Percentiles rank a stretch among this genome's conserved stretches.
phyloP scores from a whole-genome alignment of 768 basidiomycete species.

The Lactarius vividus region DNA sequence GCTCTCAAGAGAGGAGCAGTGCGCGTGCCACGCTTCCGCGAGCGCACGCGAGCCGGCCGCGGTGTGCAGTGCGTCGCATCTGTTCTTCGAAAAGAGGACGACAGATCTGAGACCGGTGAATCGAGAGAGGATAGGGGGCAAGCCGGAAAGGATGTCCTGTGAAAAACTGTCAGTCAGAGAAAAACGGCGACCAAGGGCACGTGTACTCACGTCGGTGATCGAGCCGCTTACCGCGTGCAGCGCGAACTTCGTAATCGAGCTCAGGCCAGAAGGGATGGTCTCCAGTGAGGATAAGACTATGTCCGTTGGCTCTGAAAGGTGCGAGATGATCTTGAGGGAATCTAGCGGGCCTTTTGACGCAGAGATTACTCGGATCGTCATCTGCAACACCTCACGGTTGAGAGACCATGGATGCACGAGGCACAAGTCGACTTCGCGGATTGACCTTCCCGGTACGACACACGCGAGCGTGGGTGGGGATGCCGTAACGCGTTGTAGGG shows the following conservation, averaged over 20 bases:
- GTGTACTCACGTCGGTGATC: conserved; percentile 28
- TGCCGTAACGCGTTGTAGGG: conserved; percentile 31
- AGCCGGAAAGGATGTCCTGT: conserved; percentile 31
- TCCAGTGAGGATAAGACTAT: conserved; percentile 29
- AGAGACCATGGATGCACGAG: conserved; percentile 32
- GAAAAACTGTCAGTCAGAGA: conserved; percentile 1
- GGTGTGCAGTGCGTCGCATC: conserved; percentile 28
- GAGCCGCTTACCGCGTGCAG: conserved; percentile 32
- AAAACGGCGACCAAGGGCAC: no score
- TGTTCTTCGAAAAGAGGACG: conserved; percentile 31
- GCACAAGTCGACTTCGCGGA: conserved; percentile 32
- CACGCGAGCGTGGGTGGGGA: conserved; percentile 31
- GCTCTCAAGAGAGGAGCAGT: conserved; percentile 31
- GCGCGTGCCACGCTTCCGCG: conserved; percentile 28
- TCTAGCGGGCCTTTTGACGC: conserved; percentile 29
- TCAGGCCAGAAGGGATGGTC: conserved; percentile 28
- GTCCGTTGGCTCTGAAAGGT: conserved; percentile 23
- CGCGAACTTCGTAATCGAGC: conserved; percentile 28
- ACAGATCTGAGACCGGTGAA: conserved; percentile 30
- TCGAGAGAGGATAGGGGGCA: conserved; percentile 29
- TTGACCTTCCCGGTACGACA: conserved; percentile 31
- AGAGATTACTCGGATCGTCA: conserved; percentile 28
- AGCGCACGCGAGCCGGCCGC: conserved; percentile 20
- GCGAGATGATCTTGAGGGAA: conserved; percentile 31
- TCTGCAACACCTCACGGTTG: conserved; percentile 31